Conservation (phyloP, 1,284 basidiomycete species). For the Abortiporus biennis region DNA sequence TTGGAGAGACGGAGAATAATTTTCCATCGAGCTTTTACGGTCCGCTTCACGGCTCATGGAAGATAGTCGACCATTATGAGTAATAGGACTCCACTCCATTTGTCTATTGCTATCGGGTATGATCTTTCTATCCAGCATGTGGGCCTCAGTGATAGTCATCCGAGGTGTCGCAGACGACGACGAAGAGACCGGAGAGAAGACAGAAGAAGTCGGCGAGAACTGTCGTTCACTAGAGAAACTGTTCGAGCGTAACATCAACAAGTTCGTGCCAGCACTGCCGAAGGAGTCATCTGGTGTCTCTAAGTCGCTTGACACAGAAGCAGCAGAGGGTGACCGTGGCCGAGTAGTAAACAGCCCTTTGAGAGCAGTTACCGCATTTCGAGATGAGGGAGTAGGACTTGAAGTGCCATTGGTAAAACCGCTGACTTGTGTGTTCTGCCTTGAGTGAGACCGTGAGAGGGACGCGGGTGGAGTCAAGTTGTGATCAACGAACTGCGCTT, state of each 20-base stretch:
- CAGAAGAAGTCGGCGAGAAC: slow-evolving; percentile 13
- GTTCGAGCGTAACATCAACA: slow-evolving; percentile 45
- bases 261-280: slow-evolving; percentile 44
- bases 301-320: slow-evolving; percentile 24
- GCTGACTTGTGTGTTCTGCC: not conserved
- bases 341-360: slow-evolving; percentile 55
- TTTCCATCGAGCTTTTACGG: too few relatives aligned
- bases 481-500: too few relatives aligned
- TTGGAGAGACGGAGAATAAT: slow-evolving; percentile 51
- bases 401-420: too few relatives aligned
- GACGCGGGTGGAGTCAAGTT: slow-evolving; percentile 10
- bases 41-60: too few relatives aligned
- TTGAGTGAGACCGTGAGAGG: slow-evolving; percentile 10
- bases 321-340: slow-evolving; percentile 48
- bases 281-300: slow-evolving; percentile 41
- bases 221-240: slow-evolving; percentile 21
- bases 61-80: slow-evolving; percentile 11
- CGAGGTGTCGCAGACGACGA: slow-evolving; percentile 18
- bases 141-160: slow-evolving; percentile 10
- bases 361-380: slow-evolving; percentile 35
- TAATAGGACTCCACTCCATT: slow-evolving; percentile 5
- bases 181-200: slow-evolving; percentile 13
- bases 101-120: slow-evolving; percentile 36
- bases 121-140: slow-evolving; percentile 42
- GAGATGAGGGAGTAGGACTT: slow-evolving; percentile 5